Percentiles rank a stretch among this genome's conserved stretches.
Evolutionary conservation across 305 asterid genomes (phyloP).

Genomic region (Rubia tinctorum): DNA sequence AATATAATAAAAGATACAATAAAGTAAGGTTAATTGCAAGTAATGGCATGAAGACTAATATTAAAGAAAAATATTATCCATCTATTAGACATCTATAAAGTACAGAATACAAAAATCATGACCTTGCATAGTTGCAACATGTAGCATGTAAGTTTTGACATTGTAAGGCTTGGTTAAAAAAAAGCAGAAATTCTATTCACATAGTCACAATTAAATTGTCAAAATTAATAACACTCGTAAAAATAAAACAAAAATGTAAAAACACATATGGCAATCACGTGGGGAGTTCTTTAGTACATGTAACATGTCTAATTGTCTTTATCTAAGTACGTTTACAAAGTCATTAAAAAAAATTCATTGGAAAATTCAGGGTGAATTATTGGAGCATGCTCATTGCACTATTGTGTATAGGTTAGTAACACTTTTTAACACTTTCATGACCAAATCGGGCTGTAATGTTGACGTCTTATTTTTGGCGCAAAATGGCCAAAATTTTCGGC

Average conservation of each 20-base stretch:
- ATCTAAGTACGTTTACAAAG: background rate
- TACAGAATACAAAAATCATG: background rate
- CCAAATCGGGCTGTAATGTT: background rate
- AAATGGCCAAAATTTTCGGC: background rate
- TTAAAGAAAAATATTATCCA: too few relatives aligned
- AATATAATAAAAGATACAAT: too few relatives aligned
- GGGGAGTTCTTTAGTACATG: background rate
- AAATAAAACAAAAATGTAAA: too few relatives aligned
- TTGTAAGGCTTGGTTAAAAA: too few relatives aligned
- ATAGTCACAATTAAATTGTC: background rate
- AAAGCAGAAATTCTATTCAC: background rate
- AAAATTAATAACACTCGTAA: too few relatives aligned
- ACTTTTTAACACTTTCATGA: conserved; percentile 6
- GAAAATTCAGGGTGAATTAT: background rate
- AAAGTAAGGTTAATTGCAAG: too few relatives aligned
- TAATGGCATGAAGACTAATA: too few relatives aligned
- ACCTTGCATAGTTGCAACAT: background rate
- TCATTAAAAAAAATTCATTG: background rate
- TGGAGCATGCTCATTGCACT: conserved; percentile 1
- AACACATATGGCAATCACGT: background rate
- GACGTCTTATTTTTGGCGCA: conserved; percentile 1
- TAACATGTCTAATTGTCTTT: too few relatives aligned
- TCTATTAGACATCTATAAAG: too few relatives aligned
- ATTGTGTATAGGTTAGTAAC: background rate
- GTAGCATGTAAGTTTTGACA: background rate